phyloP scores from a whole-genome alignment of 768 basidiomycete genomes.

The Lyophyllum semitale region DNA sequence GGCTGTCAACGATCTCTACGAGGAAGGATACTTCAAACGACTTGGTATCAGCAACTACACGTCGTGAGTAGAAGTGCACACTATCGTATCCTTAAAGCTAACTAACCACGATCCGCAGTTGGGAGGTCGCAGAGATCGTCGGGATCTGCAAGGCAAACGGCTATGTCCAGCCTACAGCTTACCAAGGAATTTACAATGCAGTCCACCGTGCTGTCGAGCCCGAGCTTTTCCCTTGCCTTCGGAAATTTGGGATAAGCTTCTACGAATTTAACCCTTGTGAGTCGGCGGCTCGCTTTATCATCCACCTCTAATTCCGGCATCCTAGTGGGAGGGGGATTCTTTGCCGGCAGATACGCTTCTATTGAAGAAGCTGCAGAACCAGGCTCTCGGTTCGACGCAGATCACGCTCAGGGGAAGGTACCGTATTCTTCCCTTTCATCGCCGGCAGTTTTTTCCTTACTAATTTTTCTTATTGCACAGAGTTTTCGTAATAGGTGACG shows the following conservation, averaged over 20 bases:
- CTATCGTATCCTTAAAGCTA: not conserved
- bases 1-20: constrained; percentile 54
- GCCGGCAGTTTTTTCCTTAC: not conserved
- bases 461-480: constrained; percentile 9
- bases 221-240: constrained; percentile 55
- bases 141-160: constrained; percentile 56
- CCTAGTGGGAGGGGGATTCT: constrained; percentile 59
- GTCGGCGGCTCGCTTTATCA: constrained; percentile 11
- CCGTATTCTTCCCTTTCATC: not conserved
- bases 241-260: constrained; percentile 58
- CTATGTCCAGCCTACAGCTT: constrained; percentile 56
- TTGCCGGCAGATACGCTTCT: constrained; percentile 53
- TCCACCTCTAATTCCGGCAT: not conserved
- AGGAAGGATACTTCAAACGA: constrained; percentile 60
- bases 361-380: constrained; percentile 41
- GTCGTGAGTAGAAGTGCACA: constrained; percentile 33
- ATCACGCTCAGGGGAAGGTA: constrained; percentile 47
- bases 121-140: constrained; percentile 66
- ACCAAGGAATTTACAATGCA: constrained; percentile 50
- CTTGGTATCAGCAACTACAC: constrained; percentile 66
- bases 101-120: constrained; percentile 29
- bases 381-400: constrained; percentile 60
- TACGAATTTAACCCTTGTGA: constrained; percentile 57
- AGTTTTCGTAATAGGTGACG: constrained; percentile 40
- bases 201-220: constrained; percentile 41